Base-by-base conservation (phyloP, 208 protist species). In the Crithidia thermophila region DNA sequence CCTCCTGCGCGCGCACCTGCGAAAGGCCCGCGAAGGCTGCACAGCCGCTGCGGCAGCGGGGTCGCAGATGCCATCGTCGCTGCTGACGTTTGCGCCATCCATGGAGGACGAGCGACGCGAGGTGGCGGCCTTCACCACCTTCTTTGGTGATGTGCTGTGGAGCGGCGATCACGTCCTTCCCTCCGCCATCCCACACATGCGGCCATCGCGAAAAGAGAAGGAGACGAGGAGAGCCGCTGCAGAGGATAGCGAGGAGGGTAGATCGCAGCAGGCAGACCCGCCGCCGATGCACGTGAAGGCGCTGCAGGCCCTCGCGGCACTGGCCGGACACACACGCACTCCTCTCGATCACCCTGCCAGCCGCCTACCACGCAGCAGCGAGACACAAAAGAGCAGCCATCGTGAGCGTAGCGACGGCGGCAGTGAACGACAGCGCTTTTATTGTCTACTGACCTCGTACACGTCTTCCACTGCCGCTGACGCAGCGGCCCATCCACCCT, bases 61-160 rank as follows among this genome's bases (percentile, higher is more conserved):
- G n/a, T n/a, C n/a, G n/a, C n/a, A n/a, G n/a, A n/a, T n/a, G n/a
- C n/a, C n/a, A n/a, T n/a, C n/a, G n/a, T 10, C 28, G 14, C 18
- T 16, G 23, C 7, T 28, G n/a, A 27, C 57, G 25, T 51, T 59
- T 6, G 57, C 57, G 2, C 58, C 67, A 7, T 47, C 46, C 10
- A 60, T 46, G 37, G 67, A 74, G 31, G 49, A 23, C 4, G 59
- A 66, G 34, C 49, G 47, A 14, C 36, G 33, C 14, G 59, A 30
- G 42, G 36, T 61, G 21, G 67, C 67, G 13, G 49, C 57, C 28
- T 74, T 74, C 31, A 74, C 58, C 0, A 31, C 47, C 11, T 74
- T 49, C 39, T 74, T 74, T 36, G 55, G 51, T 9, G 31, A 66
- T 4, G 51, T 74, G 14, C 49, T 74, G 31, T 74, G 67, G 67